Percentiles rank a stretch among this genome's conserved stretches.
phyloP scores from a whole-genome alignment of 1,284 basidiomycete genomes.

The Boletus sp. region DNA sequence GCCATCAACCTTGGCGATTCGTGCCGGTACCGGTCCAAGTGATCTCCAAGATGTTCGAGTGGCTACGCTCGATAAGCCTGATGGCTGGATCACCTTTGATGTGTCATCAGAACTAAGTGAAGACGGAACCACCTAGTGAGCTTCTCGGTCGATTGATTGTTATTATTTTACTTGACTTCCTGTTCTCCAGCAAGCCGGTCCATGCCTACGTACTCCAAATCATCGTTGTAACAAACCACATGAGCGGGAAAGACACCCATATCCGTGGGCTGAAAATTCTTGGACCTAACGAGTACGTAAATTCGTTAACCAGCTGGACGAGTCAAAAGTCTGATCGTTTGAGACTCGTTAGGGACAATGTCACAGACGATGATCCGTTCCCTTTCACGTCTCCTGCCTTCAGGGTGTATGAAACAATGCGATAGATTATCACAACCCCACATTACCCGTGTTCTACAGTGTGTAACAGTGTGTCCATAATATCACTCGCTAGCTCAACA shows the following conservation, averaged over 20 bases:
- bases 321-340: not conserved
- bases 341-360: conserved; percentile 37
- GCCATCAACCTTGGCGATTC: conserved; percentile 85
- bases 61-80: conserved; percentile 84
- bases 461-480: conserved; percentile 18
- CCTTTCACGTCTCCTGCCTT: conserved; percentile 64
- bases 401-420: conserved; percentile 76
- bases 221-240: conserved; percentile 89
- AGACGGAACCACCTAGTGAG: conserved; percentile 71
- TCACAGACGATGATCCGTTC: conserved; percentile 62
- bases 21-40: conserved; percentile 88
- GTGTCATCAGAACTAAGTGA: conserved; percentile 77
- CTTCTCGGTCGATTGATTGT: not conserved
- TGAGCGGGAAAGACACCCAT: conserved; percentile 99
- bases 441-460: conserved; percentile 34
- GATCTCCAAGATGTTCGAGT: conserved; percentile 93
- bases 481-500: conserved; percentile 5
- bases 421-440: conserved; percentile 41
- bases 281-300: conserved; percentile 76
- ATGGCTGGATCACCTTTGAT: conserved; percentile 94
- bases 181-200: conserved; percentile 67
- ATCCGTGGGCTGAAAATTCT: conserved; percentile 86
- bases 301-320: not conserved
- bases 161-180: conserved; percentile 1
- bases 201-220: conserved; percentile 90